phyloP scores from a whole-genome alignment of 345 rosid species.

The Camelina sativa region DNA sequence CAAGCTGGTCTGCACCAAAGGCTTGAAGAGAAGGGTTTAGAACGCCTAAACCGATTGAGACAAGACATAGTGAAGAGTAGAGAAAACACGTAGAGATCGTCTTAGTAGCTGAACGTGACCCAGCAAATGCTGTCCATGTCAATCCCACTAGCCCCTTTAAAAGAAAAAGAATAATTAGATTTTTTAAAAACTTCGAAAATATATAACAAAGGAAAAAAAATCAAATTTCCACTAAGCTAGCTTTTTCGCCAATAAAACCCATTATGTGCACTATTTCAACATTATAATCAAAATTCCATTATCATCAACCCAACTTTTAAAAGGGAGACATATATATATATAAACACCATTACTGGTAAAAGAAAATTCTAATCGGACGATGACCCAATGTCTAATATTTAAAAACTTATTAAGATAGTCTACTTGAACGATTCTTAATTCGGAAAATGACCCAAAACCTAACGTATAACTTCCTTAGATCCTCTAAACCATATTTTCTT shows the following conservation, averaged over 20 bases:
- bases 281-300: conserved; percentile 25
- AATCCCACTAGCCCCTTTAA: conserved; percentile 81
- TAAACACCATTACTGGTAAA: conserved; percentile 24
- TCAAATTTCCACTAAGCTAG: conserved; percentile 30
- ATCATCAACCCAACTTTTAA: conserved; percentile 12
- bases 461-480: conserved; percentile 1
- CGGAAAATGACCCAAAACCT: conserved; percentile 18
- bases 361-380: conserved; percentile 3
- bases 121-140: conserved; percentile 77
- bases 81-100: conserved; percentile 59
- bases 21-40: conserved; percentile 93
- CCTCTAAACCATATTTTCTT: background rate
- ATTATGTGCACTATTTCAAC: conserved; percentile 31
- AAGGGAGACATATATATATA: background rate
- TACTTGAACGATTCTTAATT: conserved; percentile 10
- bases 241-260: conserved; percentile 31
- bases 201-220: background rate
- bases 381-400: background rate
- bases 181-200: background rate
- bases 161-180: background rate
- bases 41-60: conserved; percentile 85
- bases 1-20: conserved; percentile 88
- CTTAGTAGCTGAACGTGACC: conserved; percentile 57
- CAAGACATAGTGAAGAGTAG: conserved; percentile 69
- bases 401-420: background rate